Base-by-base conservation (phyloP, 1,284 basidiomycete genomes). In the Cutaneotrichosporon sp. region DNA sequence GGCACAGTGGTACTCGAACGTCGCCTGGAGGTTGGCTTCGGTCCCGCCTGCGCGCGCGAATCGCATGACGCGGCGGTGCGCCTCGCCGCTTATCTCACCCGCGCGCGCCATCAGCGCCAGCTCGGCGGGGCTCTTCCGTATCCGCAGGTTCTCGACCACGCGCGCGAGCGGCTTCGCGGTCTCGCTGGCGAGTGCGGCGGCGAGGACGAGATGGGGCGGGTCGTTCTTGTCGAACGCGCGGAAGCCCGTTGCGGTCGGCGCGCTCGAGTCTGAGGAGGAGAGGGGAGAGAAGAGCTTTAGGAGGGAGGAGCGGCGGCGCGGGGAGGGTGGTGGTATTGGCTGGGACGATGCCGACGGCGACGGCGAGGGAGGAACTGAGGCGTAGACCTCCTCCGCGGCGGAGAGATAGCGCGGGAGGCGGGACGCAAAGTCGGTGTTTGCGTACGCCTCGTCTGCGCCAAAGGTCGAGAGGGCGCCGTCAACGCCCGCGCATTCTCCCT, bases 1-100 rank as follows among this genome's bases (percentile, higher is more conserved):
- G 5, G 83, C 80, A 67, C 89, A 92, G 0, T 86, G 61, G 65
- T 93, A 94, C 72, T 93, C 87, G 65, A 97, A 96, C 67, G 90
- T 86, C 9, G 90, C 87, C 0, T 85, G 88, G 4, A 94, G 75
- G 24, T 81, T 78, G 37, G 82, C 79, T 70, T 97, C 92, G 2
- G 84, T 82, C 52, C 84, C 71, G 3, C 85, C 87, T 4, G 84
- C 80, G 43, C 79, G 71, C 1, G 88, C 81, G 62, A 90, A 88
- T 9, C 84, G 80, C 91, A 96, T 96, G 35, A 76, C 72, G 61
- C 67, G 59, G 3, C 70, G 63, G 61, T 79, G 77, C 4, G 72
- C 78, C 14, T 65, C 61, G 1, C 64, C 60, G 33, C 70, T 74
- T 24, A 79, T 70, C 20, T 77, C 74, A 1, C 74, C 78, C 1